Conservation (phyloP, 306 rosid genomes). For the Elaeagnus macrophylla region DNA sequence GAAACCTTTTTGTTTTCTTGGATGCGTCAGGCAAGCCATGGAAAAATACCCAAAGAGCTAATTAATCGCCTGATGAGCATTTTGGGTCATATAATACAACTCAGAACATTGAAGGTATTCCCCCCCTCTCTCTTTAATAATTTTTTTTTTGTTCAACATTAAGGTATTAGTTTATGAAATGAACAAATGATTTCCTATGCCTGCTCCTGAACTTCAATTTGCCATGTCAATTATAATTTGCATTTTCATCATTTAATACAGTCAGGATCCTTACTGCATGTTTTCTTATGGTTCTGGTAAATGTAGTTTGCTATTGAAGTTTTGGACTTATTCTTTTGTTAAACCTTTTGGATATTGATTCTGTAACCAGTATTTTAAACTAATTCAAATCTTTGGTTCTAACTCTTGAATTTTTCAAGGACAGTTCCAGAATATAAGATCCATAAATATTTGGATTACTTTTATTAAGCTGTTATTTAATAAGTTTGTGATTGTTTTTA, state of each 20-base stretch:
- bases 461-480: no score
- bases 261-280: not conserved
- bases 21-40: constrained; percentile 84
- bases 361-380: not conserved
- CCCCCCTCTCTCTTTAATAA: no score
- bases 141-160: no score
- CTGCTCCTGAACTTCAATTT: constrained; percentile 13
- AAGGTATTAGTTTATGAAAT: constrained; percentile 47
- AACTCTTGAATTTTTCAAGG: not conserved
- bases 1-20: constrained; percentile 12
- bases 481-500: no score
- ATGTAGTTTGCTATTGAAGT: not conserved
- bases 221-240: constrained; percentile 2
- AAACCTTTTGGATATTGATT: not conserved
- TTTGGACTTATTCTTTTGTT: not conserved
- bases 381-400: not conserved
- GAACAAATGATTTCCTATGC: constrained; percentile 7
- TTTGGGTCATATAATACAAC: constrained; percentile 94
- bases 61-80: constrained; percentile 85
- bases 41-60: constrained; percentile 80
- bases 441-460: not conserved
- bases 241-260: not conserved
- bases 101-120: constrained; percentile 97
- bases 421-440: not conserved
- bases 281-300: constrained; percentile 3